phyloP scores from a whole-genome alignment of 2,329 filamentous ascomycete species.

The Cladosporium sphaerospermum region DNA sequence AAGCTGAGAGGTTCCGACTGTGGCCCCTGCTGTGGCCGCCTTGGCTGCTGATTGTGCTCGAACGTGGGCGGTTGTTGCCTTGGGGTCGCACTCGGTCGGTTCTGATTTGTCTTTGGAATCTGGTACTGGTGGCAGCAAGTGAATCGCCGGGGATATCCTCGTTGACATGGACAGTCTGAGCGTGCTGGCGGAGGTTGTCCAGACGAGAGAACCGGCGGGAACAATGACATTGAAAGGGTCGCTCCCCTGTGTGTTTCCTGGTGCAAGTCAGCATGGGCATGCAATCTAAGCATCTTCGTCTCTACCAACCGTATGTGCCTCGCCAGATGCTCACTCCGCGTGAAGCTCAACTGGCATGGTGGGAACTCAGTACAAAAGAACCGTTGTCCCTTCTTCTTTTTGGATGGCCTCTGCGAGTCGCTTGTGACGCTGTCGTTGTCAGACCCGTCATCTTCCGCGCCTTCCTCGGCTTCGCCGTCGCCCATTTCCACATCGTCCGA shows the following conservation, averaged over 20 bases:
- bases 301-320: constrained; percentile 75
- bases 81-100: constrained; percentile 76
- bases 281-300: not conserved
- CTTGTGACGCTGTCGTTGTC: constrained; percentile 46
- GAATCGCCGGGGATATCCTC: constrained; percentile 95
- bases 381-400: constrained; percentile 94
- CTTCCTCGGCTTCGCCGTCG: constrained; percentile 66
- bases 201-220: constrained; percentile 85
- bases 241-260: constrained; percentile 95
- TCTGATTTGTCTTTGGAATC: constrained; percentile 86
- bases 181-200: constrained; percentile 93
- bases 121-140: constrained; percentile 81
- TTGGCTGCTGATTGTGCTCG: constrained; percentile 38
- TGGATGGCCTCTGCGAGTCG: constrained; percentile 66
- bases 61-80: constrained; percentile 2
- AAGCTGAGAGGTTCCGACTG: constrained; percentile 76
- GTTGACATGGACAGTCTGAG: constrained; percentile 94
- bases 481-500: constrained; percentile 67
- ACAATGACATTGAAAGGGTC: constrained; percentile 95
- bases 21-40: constrained; percentile 69
- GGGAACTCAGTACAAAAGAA: constrained; percentile 97
- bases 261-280: constrained; percentile 21
- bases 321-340: constrained; percentile 88
- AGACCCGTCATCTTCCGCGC: constrained; percentile 57
- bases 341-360: constrained; percentile 90